Base-by-base conservation (phyloP, 2,329 filamentous ascomycete genomes). In the Colletotrichum sp. region DNA sequence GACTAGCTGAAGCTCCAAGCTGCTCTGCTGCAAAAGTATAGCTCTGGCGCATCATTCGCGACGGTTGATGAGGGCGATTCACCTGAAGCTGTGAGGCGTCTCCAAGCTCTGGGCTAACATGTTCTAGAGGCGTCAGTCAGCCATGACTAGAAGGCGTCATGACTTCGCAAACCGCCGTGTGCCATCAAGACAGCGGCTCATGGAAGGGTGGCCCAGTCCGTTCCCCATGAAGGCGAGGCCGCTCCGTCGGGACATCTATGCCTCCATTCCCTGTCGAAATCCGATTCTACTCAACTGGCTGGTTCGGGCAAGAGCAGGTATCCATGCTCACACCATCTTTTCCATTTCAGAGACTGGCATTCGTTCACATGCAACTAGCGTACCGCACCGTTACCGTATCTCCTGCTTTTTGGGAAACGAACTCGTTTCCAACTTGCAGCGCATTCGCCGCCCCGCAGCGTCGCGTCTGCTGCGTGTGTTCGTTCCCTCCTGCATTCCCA, bases 301-400 rank as follows among this genome's bases (percentile, higher is more conserved):
- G 65, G 34, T 62, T 62, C 27, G 21, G 54, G 54, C 21, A 27
- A 67, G 36, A 31, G 24, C 33, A 34, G 29, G 34, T 29, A 47
- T 57, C 59, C 36, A 47, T 27, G 31, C 38, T 21, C 61, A 64
- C 61, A 64, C 61, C 61, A 64, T 38, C 27, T 64, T 34, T 29
- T 29, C 61, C 61, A 21, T 34, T 24, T 29, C 31, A 43, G n/a
- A 29, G 59, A 62, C 24, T 62, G 66, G 36, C 55, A 47, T 47
- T 68, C 62, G 55, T 73, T 73, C 71, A 73, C 71, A 71, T 73
- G 72, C 62, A 16, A 71, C 57, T 51, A 57, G 34, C 65, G 29
- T 66, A 24, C 54, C 31, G n/a, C 67, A 51, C 31, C 70, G 66
- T 69, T 66, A 47, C 67, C 38, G 38, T 57, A 73, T 66, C 66